phyloP scores from a whole-genome alignment of 2,329 filamentous ascomycete genomes.

The Trichoderma afroharzianum region DNA sequence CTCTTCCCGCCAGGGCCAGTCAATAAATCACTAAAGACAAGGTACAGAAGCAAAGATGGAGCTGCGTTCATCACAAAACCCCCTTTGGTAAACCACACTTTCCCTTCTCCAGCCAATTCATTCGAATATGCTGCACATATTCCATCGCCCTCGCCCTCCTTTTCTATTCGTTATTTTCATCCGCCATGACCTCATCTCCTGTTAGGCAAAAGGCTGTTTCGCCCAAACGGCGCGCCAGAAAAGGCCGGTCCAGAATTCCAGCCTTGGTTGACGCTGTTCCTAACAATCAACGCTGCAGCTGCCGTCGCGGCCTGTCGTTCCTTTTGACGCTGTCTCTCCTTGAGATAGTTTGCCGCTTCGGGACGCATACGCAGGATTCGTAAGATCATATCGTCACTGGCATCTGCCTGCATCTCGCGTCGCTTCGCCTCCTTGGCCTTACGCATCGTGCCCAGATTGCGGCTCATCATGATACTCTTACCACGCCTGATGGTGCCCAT shows the following conservation, averaged over 20 bases:
- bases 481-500: slow-evolving; percentile 64
- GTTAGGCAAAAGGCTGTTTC: slow-evolving; percentile 44
- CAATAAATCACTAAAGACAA: slow-evolving; percentile 18
- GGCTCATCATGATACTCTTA: slow-evolving; percentile 86
- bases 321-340: slow-evolving; percentile 88
- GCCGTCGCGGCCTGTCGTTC: slow-evolving; percentile 86
- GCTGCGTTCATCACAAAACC: slow-evolving; percentile 1
- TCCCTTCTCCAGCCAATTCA: not conserved
- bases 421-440: slow-evolving; percentile 95
- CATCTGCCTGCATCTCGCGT: slow-evolving; percentile 91
- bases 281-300: slow-evolving; percentile 90
- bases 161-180: not conserved
- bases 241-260: slow-evolving; percentile 44
- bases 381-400: slow-evolving; percentile 96
- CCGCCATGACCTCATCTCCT: slow-evolving; percentile 36
- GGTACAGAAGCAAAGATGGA: slow-evolving; percentile 13
- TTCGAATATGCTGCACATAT: not conserved
- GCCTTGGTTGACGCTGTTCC: slow-evolving; percentile 71
- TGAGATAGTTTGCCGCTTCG: slow-evolving; percentile 82
- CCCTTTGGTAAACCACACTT: not conserved
- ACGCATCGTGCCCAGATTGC: slow-evolving; percentile 93
- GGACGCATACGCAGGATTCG: slow-evolving; percentile 92
- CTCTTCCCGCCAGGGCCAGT: slow-evolving; percentile 2
- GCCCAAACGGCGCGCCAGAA: slow-evolving; percentile 40
- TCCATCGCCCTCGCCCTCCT: not conserved